Evolutionary conservation across 352 stramenopile species (phyloP).

Genomic region (Thalassiosira livingstoniorum): DNA sequence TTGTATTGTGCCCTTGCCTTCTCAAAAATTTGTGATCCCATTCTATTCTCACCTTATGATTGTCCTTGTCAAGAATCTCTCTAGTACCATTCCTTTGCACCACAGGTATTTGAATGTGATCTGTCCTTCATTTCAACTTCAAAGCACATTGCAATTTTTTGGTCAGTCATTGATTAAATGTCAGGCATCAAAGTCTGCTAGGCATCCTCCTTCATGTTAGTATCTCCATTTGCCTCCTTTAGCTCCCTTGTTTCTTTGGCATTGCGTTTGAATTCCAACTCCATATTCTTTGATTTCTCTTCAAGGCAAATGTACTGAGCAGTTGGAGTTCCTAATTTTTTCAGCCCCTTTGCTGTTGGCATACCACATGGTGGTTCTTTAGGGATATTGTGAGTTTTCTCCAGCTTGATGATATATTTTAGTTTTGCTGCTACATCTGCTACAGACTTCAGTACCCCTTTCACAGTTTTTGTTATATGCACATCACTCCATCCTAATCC

Average conservation of each 20-base stretch:
- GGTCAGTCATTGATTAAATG: neutral
- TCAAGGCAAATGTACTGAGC: neutral
- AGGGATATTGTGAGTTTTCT: neutral
- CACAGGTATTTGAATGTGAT: too few relatives aligned
- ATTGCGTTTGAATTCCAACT: neutral
- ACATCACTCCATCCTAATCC: slow-evolving; percentile 48
- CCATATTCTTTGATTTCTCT: neutral
- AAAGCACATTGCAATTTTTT: neutral
- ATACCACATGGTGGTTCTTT: neutral
- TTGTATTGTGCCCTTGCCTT: neutral
- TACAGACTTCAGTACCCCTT: neutral
- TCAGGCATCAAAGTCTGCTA: neutral
- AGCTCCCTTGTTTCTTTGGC: neutral
- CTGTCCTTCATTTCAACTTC: neutral
- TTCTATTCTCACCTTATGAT: neutral
- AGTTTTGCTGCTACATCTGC: neutral
- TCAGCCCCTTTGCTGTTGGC: neutral
- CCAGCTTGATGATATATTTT: neutral
- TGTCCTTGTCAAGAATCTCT: neutral
- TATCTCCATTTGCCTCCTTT: neutral
- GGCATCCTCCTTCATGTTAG: neutral
- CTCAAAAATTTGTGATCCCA: neutral
- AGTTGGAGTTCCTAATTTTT: neutral
- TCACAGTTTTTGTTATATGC: slow-evolving; percentile 15
- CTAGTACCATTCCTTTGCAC: neutral